Evolutionary conservation across 2,329 filamentous ascomycete genomes (phyloP).

Genomic region (Colletotrichum sp.): DNA sequence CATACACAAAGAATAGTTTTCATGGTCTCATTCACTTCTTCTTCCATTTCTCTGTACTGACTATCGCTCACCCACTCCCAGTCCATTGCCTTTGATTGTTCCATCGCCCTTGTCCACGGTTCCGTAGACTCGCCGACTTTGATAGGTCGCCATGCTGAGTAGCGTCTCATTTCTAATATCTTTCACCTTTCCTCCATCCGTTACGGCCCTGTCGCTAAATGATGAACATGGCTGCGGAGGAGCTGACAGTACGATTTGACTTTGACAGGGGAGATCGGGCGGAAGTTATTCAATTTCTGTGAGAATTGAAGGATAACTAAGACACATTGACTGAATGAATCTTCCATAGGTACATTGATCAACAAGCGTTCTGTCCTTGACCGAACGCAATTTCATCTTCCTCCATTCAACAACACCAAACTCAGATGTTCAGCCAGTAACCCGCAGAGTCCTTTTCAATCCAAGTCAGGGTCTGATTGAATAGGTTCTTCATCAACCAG

Average conservation of each 20-base stretch:
- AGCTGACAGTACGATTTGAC: not conserved
- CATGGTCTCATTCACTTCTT: not conserved
- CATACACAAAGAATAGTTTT: no score
- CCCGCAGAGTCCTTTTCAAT: no score
- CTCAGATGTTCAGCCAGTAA: no score
- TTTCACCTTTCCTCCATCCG: not conserved
- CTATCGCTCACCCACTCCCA: not conserved
- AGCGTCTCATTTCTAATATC: fast-evolving
- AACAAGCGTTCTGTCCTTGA: not conserved
- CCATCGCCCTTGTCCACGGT: not conserved
- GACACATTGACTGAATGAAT: no score
- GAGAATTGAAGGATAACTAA: not conserved
- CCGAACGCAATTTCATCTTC: not conserved
- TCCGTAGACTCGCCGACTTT: not conserved
- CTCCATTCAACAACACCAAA: no score
- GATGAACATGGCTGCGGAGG: not conserved
- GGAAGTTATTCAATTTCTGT: not conserved
- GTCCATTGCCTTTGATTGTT: not conserved
- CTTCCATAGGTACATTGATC: no score
- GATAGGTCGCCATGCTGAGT: not conserved
- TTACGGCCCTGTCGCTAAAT: not conserved
- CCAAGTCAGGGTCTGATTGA: no score
- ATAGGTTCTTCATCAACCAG: no score
- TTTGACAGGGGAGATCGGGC: fast-evolving
- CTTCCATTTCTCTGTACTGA: not conserved